Evolutionary conservation across 2,329 filamentous ascomycete genomes (phyloP).

Genomic region (Dryadomyces sulphureus): DNA sequence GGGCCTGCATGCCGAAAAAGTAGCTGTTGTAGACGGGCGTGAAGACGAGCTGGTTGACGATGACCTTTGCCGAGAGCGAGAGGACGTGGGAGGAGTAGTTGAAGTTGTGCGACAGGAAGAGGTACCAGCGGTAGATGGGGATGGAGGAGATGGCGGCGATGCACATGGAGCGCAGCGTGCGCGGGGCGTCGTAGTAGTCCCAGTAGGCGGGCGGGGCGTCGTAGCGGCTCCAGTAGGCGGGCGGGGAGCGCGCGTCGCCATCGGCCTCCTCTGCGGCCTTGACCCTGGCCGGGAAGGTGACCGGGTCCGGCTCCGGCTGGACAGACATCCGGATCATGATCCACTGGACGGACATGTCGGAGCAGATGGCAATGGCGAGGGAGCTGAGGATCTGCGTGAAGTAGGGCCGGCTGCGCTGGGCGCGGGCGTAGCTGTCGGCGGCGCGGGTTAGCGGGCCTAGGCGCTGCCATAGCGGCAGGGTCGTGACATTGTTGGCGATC

Average conservation of each 20-base stretch:
- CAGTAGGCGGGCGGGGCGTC: background rate
- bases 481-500: constrained; percentile 25
- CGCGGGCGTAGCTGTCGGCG: constrained; percentile 48
- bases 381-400: constrained; percentile 65
- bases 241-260: too few species aligned
- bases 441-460: constrained; percentile 40
- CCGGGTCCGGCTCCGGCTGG: constrained; percentile 21
- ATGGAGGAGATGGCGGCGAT: constrained; percentile 64
- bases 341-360: constrained; percentile 63
- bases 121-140: constrained; percentile 62
- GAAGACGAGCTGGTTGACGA: constrained; percentile 66
- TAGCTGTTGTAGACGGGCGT: constrained; percentile 72
- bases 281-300: too few species aligned
- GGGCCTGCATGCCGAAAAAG: constrained; percentile 68
- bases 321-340: constrained; percentile 30
- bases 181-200: constrained; percentile 46
- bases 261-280: too few species aligned
- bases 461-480: constrained; percentile 37
- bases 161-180: constrained; percentile 55
- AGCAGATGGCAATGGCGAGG: constrained; percentile 63
- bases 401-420: constrained; percentile 59
- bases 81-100: constrained; percentile 63
- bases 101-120: constrained; percentile 68
- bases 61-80: constrained; percentile 62
- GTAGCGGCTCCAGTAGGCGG: too few species aligned